A percentile compares a stretch with the other conserved stretches of the same genome.
phyloP scores from a whole-genome alignment of 257 asterid genomes.

The Nicotiana tabacum region DNA sequence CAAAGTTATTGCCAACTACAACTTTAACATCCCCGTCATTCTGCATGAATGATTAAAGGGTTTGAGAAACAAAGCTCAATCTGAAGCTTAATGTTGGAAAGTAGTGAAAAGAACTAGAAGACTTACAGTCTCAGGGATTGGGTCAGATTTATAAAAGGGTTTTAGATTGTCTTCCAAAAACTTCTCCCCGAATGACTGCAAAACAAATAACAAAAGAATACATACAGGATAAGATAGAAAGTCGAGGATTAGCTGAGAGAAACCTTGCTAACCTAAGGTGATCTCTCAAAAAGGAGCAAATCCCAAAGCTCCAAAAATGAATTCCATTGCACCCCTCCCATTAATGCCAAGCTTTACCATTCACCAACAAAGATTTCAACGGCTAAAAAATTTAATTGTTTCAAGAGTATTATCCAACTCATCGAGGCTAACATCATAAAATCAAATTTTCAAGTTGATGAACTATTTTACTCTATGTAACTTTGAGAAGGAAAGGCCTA shows the following conservation, averaged over 20 bases:
- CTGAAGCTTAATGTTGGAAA: background rate
- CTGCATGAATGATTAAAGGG: slow-evolving; percentile 31
- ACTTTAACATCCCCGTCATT: slow-evolving; percentile 86
- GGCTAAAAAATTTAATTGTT: background rate
- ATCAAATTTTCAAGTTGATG: background rate
- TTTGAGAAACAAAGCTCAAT: background rate
- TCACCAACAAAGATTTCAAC: background rate
- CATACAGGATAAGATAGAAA: background rate
- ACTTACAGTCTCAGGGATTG: slow-evolving; percentile 77
- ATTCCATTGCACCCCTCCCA: background rate
- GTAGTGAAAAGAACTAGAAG: background rate
- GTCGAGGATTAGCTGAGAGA: background rate
- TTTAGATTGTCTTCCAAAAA: slow-evolving; percentile 73
- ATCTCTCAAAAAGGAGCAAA: too few species aligned
- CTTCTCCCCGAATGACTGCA: slow-evolving; percentile 72
- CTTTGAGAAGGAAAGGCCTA: background rate
- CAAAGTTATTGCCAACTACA: slow-evolving; percentile 89
- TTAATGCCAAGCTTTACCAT: background rate
- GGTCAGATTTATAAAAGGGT: slow-evolving; percentile 89
- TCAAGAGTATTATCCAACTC: background rate
- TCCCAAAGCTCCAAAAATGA: background rate
- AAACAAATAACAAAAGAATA: background rate
- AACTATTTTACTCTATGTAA: background rate
- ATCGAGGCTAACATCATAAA: background rate
- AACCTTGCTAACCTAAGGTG: background rate